Conservation (phyloP, 2,329 filamentous ascomycete genomes). For the Aspergillus ibericus region DNA sequence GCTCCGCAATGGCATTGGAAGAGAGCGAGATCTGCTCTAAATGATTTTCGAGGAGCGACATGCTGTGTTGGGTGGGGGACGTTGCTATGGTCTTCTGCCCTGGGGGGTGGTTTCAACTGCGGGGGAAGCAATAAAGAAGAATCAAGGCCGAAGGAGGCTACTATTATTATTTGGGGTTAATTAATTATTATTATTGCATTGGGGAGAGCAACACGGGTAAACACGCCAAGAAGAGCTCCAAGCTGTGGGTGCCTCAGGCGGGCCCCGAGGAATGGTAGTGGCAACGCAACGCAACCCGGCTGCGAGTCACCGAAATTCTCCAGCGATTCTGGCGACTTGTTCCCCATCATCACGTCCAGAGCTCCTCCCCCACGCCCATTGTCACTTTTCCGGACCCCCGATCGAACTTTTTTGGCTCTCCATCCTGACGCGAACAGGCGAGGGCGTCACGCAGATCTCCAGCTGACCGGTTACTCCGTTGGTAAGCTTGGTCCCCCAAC, state of each 20-base stretch:
- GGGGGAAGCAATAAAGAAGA: background rate
- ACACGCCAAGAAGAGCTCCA: conserved; percentile 4
- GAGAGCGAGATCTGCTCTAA: conserved; percentile 75
- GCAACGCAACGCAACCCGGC: conserved; percentile 2
- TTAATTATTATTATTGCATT: no score
- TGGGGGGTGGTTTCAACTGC: background rate
- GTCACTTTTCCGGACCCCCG: background rate
- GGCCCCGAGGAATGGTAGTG: background rate
- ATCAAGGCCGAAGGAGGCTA: background rate
- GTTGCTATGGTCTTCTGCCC: background rate
- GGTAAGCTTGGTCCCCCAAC: conserved; percentile 24
- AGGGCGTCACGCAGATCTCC: conserved; percentile 11
- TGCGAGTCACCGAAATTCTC: background rate
- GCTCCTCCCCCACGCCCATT: background rate
- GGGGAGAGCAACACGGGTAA: background rate
- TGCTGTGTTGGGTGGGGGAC: conserved; percentile 35
- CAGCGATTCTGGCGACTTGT: background rate
- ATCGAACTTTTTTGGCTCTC: background rate
- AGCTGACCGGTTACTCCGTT: conserved; percentile 17
- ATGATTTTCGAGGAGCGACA: conserved; percentile 70
- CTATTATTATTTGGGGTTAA: no score
- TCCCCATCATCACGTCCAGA: background rate
- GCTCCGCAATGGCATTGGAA: conserved; percentile 72
- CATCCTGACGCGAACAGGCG: background rate
- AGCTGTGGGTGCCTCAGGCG: conserved; percentile 14